phyloP scores from a whole-genome alignment of 352 stramenopile species.

The Pythium grandisporangium region DNA sequence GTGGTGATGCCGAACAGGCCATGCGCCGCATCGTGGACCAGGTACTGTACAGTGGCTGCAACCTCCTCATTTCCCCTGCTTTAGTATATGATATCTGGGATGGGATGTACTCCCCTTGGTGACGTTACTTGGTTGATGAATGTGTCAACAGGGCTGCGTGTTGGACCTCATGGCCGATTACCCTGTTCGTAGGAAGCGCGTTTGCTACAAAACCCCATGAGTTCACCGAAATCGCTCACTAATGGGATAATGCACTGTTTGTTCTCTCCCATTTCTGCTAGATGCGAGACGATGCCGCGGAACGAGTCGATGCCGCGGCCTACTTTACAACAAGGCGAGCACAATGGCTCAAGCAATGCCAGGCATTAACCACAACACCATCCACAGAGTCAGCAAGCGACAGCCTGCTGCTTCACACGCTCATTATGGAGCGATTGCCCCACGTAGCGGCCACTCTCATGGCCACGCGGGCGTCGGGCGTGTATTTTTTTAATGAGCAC shows the following conservation, averaged over 20 bases:
- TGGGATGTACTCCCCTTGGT: too few relatives aligned
- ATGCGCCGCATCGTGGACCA: constrained; percentile 14
- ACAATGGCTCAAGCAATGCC: too few relatives aligned
- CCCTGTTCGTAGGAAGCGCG: constrained; percentile 22
- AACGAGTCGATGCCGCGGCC: constrained; percentile 11
- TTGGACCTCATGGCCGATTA: constrained; percentile 45
- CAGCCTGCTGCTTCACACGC: constrained; percentile 4
- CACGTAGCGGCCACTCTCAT: too few relatives aligned
- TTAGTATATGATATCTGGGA: background rate
- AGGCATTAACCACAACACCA: too few relatives aligned
- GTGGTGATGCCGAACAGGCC: constrained; percentile 4
- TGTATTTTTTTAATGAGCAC: constrained; percentile 76
- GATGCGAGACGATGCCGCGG: constrained; percentile 6
- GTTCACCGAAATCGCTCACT: too few relatives aligned
- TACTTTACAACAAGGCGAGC: constrained; percentile 12
- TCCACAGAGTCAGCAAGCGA: background rate
- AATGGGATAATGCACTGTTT: too few relatives aligned
- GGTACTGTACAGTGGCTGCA: too few relatives aligned
- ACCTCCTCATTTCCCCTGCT: background rate
- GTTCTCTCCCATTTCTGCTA: too few relatives aligned
- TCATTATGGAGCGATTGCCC: constrained; percentile 40
- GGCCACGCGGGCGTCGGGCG: too few relatives aligned
- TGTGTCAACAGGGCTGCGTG: constrained; percentile 32
- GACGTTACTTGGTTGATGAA: too few relatives aligned
- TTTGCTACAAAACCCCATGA: constrained; percentile 21